Conservation (phyloP, 2,329 filamentous ascomycete species). For the Trichoderma sp. region DNA sequence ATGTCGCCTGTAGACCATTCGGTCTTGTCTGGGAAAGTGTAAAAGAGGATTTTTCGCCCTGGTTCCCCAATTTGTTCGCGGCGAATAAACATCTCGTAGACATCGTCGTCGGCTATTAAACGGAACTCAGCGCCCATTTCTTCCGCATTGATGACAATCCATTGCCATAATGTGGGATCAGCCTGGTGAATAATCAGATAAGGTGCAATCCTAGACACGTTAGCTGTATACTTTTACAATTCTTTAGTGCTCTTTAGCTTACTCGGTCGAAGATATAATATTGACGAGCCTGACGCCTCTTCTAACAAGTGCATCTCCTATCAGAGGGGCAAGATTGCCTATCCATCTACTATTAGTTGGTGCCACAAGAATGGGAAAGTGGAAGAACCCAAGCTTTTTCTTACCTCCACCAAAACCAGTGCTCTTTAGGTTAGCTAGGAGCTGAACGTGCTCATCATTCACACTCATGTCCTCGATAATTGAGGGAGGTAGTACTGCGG, state of each 20-base stretch:
- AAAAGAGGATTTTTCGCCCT: slow-evolving; percentile 35
- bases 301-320: slow-evolving; percentile 38
- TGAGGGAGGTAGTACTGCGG: slow-evolving; percentile 36
- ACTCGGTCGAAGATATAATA: slow-evolving; percentile 44
- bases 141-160: slow-evolving; percentile 42
- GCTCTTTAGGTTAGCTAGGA: slow-evolving; percentile 33
- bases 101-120: slow-evolving; percentile 2
- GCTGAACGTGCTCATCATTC: slow-evolving; percentile 29
- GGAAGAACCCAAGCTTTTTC: slow-evolving; percentile 2
- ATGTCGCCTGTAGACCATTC: slow-evolving; percentile 40
- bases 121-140: slow-evolving; percentile 43
- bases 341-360: background rate
- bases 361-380: too few species aligned
- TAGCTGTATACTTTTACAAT: background rate
- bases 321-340: slow-evolving; percentile 38
- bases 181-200: slow-evolving; percentile 36
- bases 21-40: slow-evolving; percentile 34
- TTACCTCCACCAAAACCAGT: slow-evolving; percentile 40
- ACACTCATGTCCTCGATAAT: slow-evolving; percentile 45
- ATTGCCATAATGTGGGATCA: slow-evolving; percentile 40
- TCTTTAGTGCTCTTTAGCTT: slow-evolving; percentile 19
- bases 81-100: slow-evolving; percentile 36
- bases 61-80: slow-evolving; percentile 38
- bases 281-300: slow-evolving; percentile 37
- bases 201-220: slow-evolving; percentile 32